These are phyloP conservation scores for Fraxinus nigra DNA, from an alignment of 305 asterid genomes.

Conservation along the genomic window DNA sequence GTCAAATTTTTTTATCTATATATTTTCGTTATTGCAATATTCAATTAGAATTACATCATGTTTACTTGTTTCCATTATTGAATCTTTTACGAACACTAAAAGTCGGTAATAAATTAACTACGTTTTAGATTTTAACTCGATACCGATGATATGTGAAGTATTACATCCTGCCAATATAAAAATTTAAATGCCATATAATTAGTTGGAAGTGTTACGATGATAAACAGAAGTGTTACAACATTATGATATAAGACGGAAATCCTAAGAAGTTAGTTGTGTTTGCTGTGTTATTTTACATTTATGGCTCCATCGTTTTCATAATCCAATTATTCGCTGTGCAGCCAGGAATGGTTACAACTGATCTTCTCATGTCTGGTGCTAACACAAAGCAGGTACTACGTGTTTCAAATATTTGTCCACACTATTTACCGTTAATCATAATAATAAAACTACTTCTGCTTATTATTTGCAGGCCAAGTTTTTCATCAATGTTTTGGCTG, in stretches of 20 bases:
- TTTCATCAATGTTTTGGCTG: conserved; percentile 94
- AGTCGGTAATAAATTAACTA: background rate
- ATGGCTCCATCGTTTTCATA: conserved; percentile 6
- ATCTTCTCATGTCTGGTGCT: conserved; percentile 96
- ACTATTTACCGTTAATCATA: conserved; percentile 13
- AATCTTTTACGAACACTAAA: background rate
- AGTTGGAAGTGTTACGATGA: background rate
- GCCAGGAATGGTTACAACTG: conserved; percentile 99
- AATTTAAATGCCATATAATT: background rate
- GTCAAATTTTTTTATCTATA: background rate
- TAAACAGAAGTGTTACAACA: background rate
- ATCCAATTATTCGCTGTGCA: conserved; percentile 29
- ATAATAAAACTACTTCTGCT: background rate
- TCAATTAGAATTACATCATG: background rate
- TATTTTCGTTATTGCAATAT: background rate
- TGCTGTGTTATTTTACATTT: background rate
- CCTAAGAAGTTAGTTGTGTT: background rate
- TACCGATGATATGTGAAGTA: background rate
- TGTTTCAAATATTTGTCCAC: conserved; percentile 2
- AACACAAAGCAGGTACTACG: conserved; percentile 76
- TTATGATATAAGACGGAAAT: background rate
- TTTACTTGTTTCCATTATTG: background rate
- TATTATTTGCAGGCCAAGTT: conserved; percentile 75
- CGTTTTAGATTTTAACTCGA: background rate
- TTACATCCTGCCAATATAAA: background rate